Percentiles rank a stretch among this genome's conserved stretches.
phyloP scores from a whole-genome alignment of 306 rosid species.

The Fragaria vesca region DNA sequence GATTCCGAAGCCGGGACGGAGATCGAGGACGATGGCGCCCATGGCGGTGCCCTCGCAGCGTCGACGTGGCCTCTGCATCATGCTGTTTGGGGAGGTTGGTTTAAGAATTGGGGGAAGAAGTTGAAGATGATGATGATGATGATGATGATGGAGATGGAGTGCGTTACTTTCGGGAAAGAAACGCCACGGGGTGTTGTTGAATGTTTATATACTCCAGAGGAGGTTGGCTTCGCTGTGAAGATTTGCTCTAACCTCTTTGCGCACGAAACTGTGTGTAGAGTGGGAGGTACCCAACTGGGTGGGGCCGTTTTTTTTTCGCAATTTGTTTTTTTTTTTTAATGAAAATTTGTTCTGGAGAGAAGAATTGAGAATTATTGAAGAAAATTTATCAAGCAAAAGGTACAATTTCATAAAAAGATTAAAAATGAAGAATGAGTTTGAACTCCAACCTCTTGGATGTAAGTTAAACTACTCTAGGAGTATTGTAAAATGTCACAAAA shows the following conservation, averaged over 20 bases:
- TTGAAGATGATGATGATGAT: conserved; percentile 12
- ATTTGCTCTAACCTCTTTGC: conserved; percentile 1
- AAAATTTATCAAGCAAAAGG: no score
- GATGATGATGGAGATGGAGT: conserved; percentile 13
- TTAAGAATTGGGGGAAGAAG: conserved; percentile 8
- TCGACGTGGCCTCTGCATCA: conserved; percentile 83
- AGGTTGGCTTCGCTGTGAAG: conserved; percentile 1
- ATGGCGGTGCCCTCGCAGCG: conserved; percentile 99
- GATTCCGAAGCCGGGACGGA: conserved; percentile 82
- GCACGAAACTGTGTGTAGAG: conserved; percentile 5
- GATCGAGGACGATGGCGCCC: conserved; percentile 98
- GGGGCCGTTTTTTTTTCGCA: not conserved
- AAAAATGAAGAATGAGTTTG: no score
- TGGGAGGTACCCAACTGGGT: not conserved
- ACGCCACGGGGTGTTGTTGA: conserved; percentile 15
- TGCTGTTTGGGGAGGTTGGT: conserved; percentile 17
- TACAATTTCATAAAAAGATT: not conserved
- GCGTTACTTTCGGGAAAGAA: conserved; percentile 44
- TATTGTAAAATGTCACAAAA: not conserved
- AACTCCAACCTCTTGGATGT: not conserved
- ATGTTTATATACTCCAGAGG: conserved; percentile 19
- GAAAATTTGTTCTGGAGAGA: no score
- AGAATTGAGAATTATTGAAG: no score
- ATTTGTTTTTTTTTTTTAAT: not conserved
- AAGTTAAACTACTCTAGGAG: no score